Evolutionary conservation across 1,284 basidiomycete species (phyloP).

Genomic region (Meira miltonrushii): DNA sequence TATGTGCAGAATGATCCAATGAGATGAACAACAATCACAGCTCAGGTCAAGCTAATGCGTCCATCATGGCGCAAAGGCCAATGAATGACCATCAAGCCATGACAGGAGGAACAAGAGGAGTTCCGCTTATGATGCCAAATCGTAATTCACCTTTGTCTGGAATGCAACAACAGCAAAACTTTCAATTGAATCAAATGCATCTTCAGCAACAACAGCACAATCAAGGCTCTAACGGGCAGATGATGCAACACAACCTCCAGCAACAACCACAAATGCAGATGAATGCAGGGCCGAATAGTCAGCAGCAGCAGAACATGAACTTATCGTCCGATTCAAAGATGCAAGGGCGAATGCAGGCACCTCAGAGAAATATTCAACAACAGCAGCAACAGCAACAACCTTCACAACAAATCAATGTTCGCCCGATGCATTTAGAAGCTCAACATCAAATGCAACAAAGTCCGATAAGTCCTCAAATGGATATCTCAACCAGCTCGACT

Average conservation of each 20-base stretch:
- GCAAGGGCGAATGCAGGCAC: not conserved
- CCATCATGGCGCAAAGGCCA: too few species aligned
- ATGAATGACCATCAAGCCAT: too few species aligned
- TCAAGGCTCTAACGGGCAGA: not conserved
- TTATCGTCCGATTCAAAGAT: not conserved
- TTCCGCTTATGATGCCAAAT: too few species aligned
- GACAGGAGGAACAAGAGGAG: too few species aligned
- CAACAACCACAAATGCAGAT: not conserved
- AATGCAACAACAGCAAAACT: not conserved
- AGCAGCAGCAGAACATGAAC: not conserved
- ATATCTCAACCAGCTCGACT: not conserved
- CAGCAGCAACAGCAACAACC: not conserved
- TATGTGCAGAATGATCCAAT: too few species aligned
- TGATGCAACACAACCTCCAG: not conserved
- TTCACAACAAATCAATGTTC: not conserved
- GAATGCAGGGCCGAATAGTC: not conserved
- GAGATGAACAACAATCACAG: too few species aligned
- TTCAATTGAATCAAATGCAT: slow-evolving; percentile 5
- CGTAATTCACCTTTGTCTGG: too few species aligned
- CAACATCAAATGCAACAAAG: not conserved
- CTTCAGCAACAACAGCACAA: slow-evolving; percentile 9
- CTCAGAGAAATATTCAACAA: not conserved
- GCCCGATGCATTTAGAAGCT: not conserved
- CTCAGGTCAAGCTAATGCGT: too few species aligned
- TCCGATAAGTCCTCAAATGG: not conserved